Percentiles rank a stretch among this genome's conserved stretches.
phyloP scores from a whole-genome alignment of 2,329 filamentous ascomycete species.

The Mariannaea elegans region DNA sequence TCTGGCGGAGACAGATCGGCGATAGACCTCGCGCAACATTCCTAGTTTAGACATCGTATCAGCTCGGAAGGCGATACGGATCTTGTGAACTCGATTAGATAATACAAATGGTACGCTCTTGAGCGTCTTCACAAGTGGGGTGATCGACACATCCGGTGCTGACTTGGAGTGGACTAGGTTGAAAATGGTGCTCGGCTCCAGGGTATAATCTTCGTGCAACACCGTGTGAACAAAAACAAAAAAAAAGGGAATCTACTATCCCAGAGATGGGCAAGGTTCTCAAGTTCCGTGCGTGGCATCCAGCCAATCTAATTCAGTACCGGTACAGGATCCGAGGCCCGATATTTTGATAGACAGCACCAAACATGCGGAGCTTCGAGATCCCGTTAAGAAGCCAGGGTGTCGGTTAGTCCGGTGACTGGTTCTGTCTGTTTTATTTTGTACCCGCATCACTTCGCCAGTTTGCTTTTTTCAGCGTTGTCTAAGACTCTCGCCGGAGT shows the following conservation, averaged over 20 bases:
- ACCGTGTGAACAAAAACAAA: neutral
- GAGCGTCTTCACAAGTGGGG: neutral
- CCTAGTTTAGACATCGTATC: slow-evolving; percentile 11
- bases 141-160: slow-evolving; percentile 16
- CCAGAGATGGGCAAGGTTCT: too few species aligned
- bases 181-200: slow-evolving; percentile 10
- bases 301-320: too few species aligned
- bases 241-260: too few species aligned
- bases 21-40: slow-evolving; percentile 34
- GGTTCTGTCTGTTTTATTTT: neutral
- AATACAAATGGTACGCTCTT: slow-evolving; percentile 12
- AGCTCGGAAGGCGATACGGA: neutral
- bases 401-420: slow-evolving; percentile 7
- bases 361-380: slow-evolving; percentile 3
- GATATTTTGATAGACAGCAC: slow-evolving; percentile 17
- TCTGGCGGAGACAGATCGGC: neutral
- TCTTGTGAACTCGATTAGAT: slow-evolving; percentile 2
- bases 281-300: too few species aligned
- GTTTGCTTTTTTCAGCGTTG: slow-evolving; percentile 8
- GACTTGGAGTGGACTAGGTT: slow-evolving; percentile 11
- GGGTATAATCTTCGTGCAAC: neutral
- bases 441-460: neutral
- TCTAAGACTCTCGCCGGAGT: neutral
- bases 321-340: slow-evolving; percentile 5
- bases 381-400: slow-evolving; percentile 21